These are phyloP conservation scores for Eucalyptus virginea DNA, from an alignment of 345 rosid species.

Conservation along the genomic window DNA sequence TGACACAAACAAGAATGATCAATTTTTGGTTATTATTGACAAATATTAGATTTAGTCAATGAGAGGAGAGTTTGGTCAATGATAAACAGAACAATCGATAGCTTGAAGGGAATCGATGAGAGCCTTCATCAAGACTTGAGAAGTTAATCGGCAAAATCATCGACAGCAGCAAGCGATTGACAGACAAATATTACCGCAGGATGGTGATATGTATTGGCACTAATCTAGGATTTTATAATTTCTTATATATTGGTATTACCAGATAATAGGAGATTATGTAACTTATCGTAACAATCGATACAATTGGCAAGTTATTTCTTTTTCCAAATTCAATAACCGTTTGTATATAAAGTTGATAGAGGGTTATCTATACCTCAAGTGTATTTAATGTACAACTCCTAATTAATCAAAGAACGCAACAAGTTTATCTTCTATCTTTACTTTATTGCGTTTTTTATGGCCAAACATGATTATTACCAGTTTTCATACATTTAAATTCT, in stretches of 20 bases:
- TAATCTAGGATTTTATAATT: background rate
- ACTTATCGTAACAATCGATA: background rate
- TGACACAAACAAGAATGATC: background rate
- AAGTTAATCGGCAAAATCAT: background rate
- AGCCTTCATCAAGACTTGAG: background rate
- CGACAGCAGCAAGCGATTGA: background rate
- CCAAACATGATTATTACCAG: background rate
- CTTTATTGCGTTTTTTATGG: background rate
- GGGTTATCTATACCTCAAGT: background rate
- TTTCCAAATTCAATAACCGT: background rate
- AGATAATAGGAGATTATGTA: background rate
- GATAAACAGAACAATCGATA: fast-evolving
- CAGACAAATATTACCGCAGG: background rate
- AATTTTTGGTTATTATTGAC: background rate
- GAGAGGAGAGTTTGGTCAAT: background rate
- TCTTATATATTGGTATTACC: background rate
- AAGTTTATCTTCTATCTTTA: background rate
- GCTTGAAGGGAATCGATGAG: background rate
- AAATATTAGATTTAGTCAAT: background rate
- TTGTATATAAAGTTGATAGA: background rate
- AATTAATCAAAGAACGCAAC: background rate
- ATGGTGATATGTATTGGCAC: background rate
- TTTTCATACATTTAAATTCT: background rate
- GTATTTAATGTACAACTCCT: background rate
- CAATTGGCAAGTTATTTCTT: background rate